These are phyloP conservation scores for Gilbertella persicaria DNA, from an alignment of 371 early-diverging fungal species.

Conservation along the genomic window DNA sequence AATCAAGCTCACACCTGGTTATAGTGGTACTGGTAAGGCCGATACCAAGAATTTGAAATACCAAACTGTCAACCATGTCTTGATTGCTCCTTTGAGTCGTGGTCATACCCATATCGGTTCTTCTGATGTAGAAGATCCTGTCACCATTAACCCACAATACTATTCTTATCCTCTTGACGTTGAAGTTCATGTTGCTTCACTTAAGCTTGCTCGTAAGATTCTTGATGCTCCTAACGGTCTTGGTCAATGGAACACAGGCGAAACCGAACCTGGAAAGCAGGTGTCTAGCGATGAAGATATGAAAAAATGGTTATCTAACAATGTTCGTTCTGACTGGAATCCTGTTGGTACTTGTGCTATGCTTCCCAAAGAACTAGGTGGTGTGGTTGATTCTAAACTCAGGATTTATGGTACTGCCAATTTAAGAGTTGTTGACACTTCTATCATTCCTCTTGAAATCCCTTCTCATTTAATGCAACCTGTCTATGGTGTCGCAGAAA, in stretches of 20 bases:
- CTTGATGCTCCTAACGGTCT: constrained; percentile 9
- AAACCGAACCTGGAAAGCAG: constrained; percentile 14
- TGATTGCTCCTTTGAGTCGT: constrained; percentile 18
- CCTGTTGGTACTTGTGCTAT: constrained; percentile 39
- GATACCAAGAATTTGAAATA: constrained; percentile 9
- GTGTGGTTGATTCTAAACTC: constrained; percentile 39
- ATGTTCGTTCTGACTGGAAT: constrained; percentile 27
- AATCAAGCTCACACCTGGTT: constrained; percentile 21
- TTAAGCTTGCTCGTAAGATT: constrained; percentile 19
- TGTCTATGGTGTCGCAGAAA: constrained; percentile 21
- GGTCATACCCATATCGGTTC: constrained; percentile 15
- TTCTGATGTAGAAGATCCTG: constrained; percentile 14
- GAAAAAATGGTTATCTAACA: constrained; percentile 11
- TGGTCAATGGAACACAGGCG: constrained; percentile 6
- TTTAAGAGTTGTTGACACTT: constrained; percentile 47
- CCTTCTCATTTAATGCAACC: constrained; percentile 24
- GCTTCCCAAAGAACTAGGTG: constrained; percentile 30
- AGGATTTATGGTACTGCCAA: constrained; percentile 38
- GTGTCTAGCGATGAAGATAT: constrained; percentile 18
- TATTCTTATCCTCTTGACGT: constrained; percentile 17
- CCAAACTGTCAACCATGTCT: constrained; percentile 21
- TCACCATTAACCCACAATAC: constrained; percentile 15
- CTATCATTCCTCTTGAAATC: constrained; percentile 38
- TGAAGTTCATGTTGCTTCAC: constrained; percentile 15
- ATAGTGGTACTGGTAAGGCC: constrained; percentile 9